Evolutionary conservation across 2,329 filamentous ascomycete genomes (phyloP).

Genomic region (Xylaria sp.): DNA sequence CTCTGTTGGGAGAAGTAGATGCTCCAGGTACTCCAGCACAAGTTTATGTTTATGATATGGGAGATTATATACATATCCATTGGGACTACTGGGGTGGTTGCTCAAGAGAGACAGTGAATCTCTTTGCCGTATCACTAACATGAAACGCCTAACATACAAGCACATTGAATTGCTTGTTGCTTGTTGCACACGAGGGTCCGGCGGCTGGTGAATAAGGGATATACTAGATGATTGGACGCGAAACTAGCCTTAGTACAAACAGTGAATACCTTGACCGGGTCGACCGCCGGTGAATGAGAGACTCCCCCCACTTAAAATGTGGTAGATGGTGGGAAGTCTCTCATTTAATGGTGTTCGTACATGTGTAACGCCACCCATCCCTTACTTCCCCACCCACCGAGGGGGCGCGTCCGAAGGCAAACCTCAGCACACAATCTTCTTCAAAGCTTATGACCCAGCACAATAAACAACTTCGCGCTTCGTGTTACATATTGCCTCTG

Average conservation of each 20-base stretch:
- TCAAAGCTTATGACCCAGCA: too few species aligned
- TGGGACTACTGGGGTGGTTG: not conserved
- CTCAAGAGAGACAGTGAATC: not conserved
- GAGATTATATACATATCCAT: not conserved
- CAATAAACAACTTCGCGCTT: not conserved
- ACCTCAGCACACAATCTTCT: not conserved
- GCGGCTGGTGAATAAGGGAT: not conserved
- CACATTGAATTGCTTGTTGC: not conserved
- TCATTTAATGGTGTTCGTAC: not conserved
- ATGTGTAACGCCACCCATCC: constrained; percentile 15
- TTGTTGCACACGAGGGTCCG: constrained; percentile 3
- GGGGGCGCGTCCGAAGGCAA: not conserved
- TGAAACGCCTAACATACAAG: constrained; percentile 2
- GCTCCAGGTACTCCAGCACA: not conserved
- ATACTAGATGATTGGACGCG: not conserved
- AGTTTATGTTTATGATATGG: not conserved
- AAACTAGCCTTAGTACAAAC: not conserved
- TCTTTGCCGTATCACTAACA: not conserved
- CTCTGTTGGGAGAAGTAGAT: not conserved
- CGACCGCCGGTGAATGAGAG: not conserved
- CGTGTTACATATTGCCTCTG: too few species aligned
- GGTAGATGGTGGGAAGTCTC: too few species aligned
- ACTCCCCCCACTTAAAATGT: too few species aligned
- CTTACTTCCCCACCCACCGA: constrained; percentile 1
- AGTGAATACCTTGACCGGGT: not conserved